phyloP scores from a whole-genome alignment of 768 basidiomycete species.

The Nidularia sp. region DNA sequence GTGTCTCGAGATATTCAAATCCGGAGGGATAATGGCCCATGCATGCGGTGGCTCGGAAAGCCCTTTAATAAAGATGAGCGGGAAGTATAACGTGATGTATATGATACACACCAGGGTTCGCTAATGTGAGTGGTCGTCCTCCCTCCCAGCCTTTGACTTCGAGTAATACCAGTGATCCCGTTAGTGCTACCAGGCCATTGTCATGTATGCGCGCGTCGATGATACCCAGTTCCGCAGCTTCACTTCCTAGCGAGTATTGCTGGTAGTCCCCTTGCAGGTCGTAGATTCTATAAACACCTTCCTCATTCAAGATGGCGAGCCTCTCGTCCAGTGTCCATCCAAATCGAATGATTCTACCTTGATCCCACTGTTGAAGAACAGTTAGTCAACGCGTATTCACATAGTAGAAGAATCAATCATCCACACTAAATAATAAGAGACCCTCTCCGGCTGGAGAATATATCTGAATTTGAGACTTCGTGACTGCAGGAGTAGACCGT shows the following conservation, averaged over 20 bases:
- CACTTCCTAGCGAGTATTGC: slow-evolving; percentile 80
- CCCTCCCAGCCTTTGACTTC: slow-evolving; percentile 93
- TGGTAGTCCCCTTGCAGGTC: slow-evolving; percentile 82
- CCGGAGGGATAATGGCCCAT: slow-evolving; percentile 89
- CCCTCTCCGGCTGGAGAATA: slow-evolving; percentile 84
- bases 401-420: slow-evolving; percentile 26
- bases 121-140: slow-evolving; percentile 63
- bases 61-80: slow-evolving; percentile 31
- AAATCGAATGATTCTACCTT: slow-evolving; percentile 74
- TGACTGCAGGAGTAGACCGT: slow-evolving; percentile 46
- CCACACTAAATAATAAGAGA: slow-evolving; percentile 67
- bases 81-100: background rate
- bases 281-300: slow-evolving; percentile 88
- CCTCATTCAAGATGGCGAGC: slow-evolving; percentile 84
- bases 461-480: slow-evolving; percentile 82
- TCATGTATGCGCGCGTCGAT: slow-evolving; percentile 85
- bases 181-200: slow-evolving; percentile 82
- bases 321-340: slow-evolving; percentile 85
- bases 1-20: slow-evolving; percentile 84
- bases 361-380: slow-evolving; percentile 73
- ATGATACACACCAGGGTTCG: slow-evolving; percentile 61
- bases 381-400: slow-evolving; percentile 9
- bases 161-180: slow-evolving; percentile 67
- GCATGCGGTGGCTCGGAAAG: slow-evolving; percentile 75
- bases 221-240: slow-evolving; percentile 79